A percentile compares a stretch with the other conserved stretches of the same genome.
phyloP scores from a whole-genome alignment of 306 rosid species.

The Rosa chinensis region DNA sequence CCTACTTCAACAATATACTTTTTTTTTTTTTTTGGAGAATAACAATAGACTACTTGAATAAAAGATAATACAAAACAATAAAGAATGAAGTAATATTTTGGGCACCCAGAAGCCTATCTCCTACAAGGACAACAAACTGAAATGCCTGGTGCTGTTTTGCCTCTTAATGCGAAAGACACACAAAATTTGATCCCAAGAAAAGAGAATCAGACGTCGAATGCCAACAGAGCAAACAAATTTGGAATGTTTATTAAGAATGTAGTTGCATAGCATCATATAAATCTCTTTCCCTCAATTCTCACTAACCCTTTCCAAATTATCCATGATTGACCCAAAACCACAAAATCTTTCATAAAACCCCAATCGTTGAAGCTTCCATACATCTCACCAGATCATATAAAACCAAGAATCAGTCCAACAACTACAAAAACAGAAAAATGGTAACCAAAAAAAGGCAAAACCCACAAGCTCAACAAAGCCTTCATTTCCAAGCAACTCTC shows the following conservation, averaged over 20 bases:
- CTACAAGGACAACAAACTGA: background rate
- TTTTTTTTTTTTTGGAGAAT: too few relatives aligned
- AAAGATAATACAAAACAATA: background rate
- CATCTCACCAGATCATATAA: conserved; percentile 30
- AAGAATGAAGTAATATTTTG: background rate
- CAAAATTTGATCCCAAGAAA: background rate
- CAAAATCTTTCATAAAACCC: conserved; percentile 21
- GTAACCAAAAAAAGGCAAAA: conserved; percentile 1
- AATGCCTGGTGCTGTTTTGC: too few relatives aligned
- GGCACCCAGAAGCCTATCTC: background rate
- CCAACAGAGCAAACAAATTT: conserved; percentile 4
- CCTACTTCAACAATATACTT: conserved; percentile 6
- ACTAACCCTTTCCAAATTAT: background rate
- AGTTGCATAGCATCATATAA: conserved; percentile 3
- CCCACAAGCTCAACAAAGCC: conserved; percentile 19
- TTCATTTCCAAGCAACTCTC: conserved; percentile 14
- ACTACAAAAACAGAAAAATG: background rate
- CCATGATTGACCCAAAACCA: conserved; percentile 17
- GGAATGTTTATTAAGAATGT: conserved; percentile 16
- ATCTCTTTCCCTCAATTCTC: conserved; percentile 8
- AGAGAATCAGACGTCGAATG: background rate
- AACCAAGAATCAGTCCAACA: conserved; percentile 12
- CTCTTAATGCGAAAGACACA: too few relatives aligned
- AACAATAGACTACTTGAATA: background rate
- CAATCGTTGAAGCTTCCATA: conserved; percentile 25